phyloP scores from a whole-genome alignment of 208 protist species.

The Leishmania lainsoni region DNA sequence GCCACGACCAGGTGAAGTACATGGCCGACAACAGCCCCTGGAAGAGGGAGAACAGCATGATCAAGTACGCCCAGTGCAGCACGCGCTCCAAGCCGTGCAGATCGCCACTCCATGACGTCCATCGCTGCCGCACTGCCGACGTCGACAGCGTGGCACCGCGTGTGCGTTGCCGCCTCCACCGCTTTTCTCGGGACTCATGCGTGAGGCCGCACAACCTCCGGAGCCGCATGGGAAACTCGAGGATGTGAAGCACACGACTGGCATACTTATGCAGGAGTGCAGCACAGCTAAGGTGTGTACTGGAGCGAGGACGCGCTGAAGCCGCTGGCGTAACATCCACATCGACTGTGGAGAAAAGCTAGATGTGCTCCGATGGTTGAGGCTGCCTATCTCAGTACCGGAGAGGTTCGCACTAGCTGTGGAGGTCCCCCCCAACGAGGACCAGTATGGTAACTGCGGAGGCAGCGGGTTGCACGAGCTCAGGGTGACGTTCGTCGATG shows the following conservation, averaged over 20 bases:
- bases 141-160: neutral
- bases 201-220: neutral
- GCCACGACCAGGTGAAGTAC: slow-evolving; percentile 29
- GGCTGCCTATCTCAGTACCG: neutral
- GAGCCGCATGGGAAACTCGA: slow-evolving; percentile 17
- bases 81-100: neutral
- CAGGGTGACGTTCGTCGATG: neutral
- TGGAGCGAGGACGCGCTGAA: neutral
- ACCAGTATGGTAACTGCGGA: neutral
- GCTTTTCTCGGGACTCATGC: neutral
- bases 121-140: neutral
- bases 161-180: neutral
- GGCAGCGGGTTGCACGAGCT: neutral
- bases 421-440: neutral
- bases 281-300: neutral
- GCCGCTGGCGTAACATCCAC: neutral
- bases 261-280: neutral
- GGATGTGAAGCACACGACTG: neutral
- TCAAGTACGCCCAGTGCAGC: slow-evolving; percentile 4
- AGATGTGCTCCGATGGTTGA: neutral
- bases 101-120: neutral
- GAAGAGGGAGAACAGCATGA: slow-evolving; percentile 13
- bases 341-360: neutral
- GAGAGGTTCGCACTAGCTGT: neutral
- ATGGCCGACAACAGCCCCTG: slow-evolving; percentile 9